Percentiles rank a stretch among this genome's conserved stretches.
Evolutionary conservation across 2,329 filamentous ascomycete species (phyloP).

Genomic region (Gyromitra esculenta): DNA sequence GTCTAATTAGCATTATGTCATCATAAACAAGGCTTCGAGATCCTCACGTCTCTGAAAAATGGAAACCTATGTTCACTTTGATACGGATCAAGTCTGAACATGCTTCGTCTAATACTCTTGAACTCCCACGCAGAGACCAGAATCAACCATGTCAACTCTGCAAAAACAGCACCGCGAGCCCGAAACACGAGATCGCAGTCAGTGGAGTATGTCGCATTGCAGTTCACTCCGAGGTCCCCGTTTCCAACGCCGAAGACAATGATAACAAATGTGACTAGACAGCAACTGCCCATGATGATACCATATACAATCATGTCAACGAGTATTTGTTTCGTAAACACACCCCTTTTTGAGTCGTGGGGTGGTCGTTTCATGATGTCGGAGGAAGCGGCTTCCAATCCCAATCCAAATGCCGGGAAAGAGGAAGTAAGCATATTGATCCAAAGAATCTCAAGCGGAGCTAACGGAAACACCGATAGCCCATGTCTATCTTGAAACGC

Average conservation of each 20-base stretch:
- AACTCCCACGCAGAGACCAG: slow-evolving; percentile 72
- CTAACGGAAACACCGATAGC: slow-evolving; percentile 69
- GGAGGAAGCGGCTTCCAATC: slow-evolving; percentile 67
- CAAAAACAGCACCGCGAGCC: slow-evolving; percentile 68
- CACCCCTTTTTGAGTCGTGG: slow-evolving; percentile 65
- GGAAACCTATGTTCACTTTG: slow-evolving; percentile 60
- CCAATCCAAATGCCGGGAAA: slow-evolving; percentile 70
- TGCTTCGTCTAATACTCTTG: slow-evolving; percentile 68
- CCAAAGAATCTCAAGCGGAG: slow-evolving; percentile 71
- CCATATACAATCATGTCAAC: slow-evolving; percentile 68
- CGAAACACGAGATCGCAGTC: slow-evolving; percentile 67
- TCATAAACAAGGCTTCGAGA: slow-evolving; percentile 36
- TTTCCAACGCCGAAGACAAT: slow-evolving; percentile 67
- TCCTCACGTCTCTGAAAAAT: slow-evolving; percentile 60
- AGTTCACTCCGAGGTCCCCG: slow-evolving; percentile 66
- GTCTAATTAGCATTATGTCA: slow-evolving; percentile 18
- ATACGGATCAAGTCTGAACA: slow-evolving; percentile 68
- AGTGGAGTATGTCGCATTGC: slow-evolving; percentile 65
- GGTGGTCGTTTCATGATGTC: slow-evolving; percentile 68
- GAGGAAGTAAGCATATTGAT: slow-evolving; percentile 74
- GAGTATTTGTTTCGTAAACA: slow-evolving; percentile 67
- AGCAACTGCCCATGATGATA: slow-evolving; percentile 65
- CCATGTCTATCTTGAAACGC: slow-evolving; percentile 67
- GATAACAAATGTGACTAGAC: slow-evolving; percentile 65
- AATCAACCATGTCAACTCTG: slow-evolving; percentile 68